A percentile compares a stretch with the other conserved stretches of the same genome.
Evolutionary conservation across 192 early-diverging fungal genomes (phyloP).

Genomic region (Endogone sp.): DNA sequence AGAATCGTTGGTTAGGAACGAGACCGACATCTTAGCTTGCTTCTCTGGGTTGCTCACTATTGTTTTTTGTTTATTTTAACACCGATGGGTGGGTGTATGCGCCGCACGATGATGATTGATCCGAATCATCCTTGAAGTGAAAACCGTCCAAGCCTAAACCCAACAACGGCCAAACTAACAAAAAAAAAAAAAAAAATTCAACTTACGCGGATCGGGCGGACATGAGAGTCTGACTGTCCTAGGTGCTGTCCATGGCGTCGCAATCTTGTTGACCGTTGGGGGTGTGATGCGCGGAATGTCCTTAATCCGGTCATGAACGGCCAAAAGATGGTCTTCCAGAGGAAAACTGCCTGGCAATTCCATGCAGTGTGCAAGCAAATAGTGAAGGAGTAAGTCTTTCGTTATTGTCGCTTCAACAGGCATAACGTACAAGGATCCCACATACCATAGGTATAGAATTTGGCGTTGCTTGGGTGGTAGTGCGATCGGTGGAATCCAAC

Average conservation of each 20-base stretch:
- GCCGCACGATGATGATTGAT: no score
- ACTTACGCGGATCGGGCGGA: slow-evolving; percentile 66
- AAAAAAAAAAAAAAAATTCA: neutral
- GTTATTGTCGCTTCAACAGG: no score
- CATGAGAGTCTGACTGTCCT: slow-evolving; percentile 44
- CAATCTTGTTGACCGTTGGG: slow-evolving; percentile 47
- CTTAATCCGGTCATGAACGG: slow-evolving; percentile 61
- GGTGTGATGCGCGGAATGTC: slow-evolving; percentile 46
- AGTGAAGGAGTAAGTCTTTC: no score
- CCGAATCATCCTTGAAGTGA: no score
- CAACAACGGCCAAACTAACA: no score
- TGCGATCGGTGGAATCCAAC: slow-evolving; percentile 77
- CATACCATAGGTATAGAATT: slow-evolving; percentile 85
- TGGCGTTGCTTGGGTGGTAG: slow-evolving; percentile 93
- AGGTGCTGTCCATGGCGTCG: slow-evolving; percentile 45
- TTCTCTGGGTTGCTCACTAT: slow-evolving; percentile 66
- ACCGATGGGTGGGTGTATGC: neutral
- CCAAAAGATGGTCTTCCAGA: slow-evolving; percentile 67
- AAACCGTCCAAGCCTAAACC: no score
- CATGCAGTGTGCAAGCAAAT: neutral
- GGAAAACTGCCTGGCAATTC: slow-evolving; percentile 54
- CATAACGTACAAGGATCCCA: no score
- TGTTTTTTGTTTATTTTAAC: slow-evolving; percentile 3
- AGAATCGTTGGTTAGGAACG: slow-evolving; percentile 69
- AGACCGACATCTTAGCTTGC: slow-evolving; percentile 76